Evolutionary conservation across 768 basidiomycete genomes (phyloP).

Genomic region (Lactarius hatsudake): DNA sequence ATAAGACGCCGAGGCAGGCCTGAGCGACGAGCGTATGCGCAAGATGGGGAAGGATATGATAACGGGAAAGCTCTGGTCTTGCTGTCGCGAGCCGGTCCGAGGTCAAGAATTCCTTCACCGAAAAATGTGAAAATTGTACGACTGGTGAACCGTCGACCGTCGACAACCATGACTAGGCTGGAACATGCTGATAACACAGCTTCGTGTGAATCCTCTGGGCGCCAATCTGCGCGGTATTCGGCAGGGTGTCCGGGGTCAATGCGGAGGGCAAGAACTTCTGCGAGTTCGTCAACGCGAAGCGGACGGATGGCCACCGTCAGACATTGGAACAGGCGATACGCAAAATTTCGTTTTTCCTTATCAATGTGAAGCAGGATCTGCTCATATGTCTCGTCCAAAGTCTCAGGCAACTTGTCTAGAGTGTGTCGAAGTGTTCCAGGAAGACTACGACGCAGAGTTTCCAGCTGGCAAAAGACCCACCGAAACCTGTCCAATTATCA

Average conservation of each 20-base stretch:
- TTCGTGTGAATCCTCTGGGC: conserved; percentile 1
- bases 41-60: background rate
- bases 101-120: background rate
- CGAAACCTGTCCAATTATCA: background rate
- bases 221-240: background rate
- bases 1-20: background rate
- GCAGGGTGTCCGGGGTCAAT: background rate
- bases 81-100: background rate
- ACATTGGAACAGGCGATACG: background rate
- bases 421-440: background rate
- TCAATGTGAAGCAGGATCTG: background rate
- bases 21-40: background rate
- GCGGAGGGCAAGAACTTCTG: background rate
- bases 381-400: background rate
- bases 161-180: background rate
- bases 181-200: background rate
- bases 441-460: background rate
- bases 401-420: background rate
- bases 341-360: background rate
- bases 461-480: background rate
- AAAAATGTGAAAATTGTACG: background rate
- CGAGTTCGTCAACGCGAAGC: background rate
- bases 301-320: background rate
- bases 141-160: background rate
- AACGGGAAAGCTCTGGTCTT: background rate